These are phyloP conservation scores for Brassica juncea DNA, from an alignment of 345 rosid species.

Conservation along the genomic window DNA sequence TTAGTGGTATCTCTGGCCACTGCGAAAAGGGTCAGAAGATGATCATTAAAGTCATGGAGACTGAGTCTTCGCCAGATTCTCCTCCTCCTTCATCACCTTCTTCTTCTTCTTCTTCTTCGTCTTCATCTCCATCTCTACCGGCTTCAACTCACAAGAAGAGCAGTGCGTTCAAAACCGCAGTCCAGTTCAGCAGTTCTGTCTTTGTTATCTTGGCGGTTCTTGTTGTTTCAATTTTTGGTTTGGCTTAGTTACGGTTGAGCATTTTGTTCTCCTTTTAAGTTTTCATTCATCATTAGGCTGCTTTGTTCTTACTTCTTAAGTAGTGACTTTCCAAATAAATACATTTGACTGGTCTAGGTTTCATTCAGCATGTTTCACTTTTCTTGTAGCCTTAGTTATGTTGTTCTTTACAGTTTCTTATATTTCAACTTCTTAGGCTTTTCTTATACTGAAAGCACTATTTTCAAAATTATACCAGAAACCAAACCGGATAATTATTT, in stretches of 20 bases:
- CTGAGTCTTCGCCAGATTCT: conserved; percentile 31
- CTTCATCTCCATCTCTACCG: conserved; percentile 32
- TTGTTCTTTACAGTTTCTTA: background rate
- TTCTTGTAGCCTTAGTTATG: background rate
- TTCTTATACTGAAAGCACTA: too few relatives aligned
- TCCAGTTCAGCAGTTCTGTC: conserved; percentile 19
- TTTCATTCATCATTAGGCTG: conserved; percentile 4
- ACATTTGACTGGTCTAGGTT: background rate
- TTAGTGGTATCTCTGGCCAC: conserved; percentile 64
- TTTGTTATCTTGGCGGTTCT: conserved; percentile 11
- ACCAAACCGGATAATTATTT: too few relatives aligned
- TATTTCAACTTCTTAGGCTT: background rate
- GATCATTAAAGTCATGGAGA: conserved; percentile 71
- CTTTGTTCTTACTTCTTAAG: background rate
- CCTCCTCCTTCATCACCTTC: conserved; percentile 25
- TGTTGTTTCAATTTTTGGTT: conserved; percentile 26
- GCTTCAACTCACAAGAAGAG: conserved; percentile 35
- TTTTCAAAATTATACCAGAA: too few relatives aligned
- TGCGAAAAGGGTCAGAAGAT: conserved; percentile 65
- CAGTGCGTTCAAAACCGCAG: conserved; percentile 26
- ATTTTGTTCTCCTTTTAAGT: background rate
- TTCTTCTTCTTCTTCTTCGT: background rate
- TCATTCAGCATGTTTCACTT: conserved; percentile 16
- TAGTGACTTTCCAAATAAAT: conserved; percentile 4
- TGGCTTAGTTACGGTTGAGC: conserved; percentile 20